Evolutionary conservation across 2,329 filamentous ascomycete species (phyloP).

Genomic region (Pseudogymnoascus sp.): DNA sequence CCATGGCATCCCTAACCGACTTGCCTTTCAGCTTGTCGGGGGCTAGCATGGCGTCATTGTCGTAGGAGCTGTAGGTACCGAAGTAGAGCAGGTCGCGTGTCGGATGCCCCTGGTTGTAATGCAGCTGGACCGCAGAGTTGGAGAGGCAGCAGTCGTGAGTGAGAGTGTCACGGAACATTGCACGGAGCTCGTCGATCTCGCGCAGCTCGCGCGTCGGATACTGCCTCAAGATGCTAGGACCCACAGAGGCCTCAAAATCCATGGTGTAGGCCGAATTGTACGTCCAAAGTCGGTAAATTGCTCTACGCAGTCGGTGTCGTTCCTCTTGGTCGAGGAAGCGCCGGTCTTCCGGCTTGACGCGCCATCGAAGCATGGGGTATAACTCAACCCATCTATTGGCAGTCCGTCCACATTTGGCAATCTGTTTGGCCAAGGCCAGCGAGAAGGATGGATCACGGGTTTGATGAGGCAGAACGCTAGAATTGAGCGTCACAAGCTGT

Average conservation of each 20-base stretch:
- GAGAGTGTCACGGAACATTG: conserved; percentile 24
- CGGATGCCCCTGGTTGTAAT: conserved; percentile 16
- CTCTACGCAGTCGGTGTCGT: conserved; percentile 22
- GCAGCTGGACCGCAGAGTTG: conserved; percentile 23
- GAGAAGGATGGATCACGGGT: conserved; percentile 9
- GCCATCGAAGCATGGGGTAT: conserved; percentile 28
- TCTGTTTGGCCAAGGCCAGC: conserved; percentile 15
- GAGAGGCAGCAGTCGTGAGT: conserved; percentile 25
- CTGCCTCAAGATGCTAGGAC: not conserved
- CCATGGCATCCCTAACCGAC: conserved; percentile 5
- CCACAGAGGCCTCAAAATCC: conserved; percentile 10
- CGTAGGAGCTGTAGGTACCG: not conserved
- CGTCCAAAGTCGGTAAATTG: conserved; percentile 28
- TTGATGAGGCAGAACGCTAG: not conserved
- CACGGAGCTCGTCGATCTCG: conserved; percentile 21
- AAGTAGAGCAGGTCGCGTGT: conserved; percentile 5
- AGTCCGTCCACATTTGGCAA: conserved; percentile 25
- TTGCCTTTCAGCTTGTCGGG: conserved; percentile 6
- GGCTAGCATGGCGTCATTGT: not conserved
- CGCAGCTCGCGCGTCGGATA: conserved; percentile 2
- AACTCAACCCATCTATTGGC: conserved; percentile 27
- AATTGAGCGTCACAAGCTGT: conserved; percentile 12
- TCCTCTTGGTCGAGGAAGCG: conserved; percentile 24
- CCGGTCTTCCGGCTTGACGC: conserved; percentile 24
- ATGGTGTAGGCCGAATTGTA: conserved; percentile 27